Evolutionary conservation across 768 basidiomycete genomes (phyloP), one percentile per base, ranked within the genome.

Genomic region (Glaciozyma martinii): DNA sequence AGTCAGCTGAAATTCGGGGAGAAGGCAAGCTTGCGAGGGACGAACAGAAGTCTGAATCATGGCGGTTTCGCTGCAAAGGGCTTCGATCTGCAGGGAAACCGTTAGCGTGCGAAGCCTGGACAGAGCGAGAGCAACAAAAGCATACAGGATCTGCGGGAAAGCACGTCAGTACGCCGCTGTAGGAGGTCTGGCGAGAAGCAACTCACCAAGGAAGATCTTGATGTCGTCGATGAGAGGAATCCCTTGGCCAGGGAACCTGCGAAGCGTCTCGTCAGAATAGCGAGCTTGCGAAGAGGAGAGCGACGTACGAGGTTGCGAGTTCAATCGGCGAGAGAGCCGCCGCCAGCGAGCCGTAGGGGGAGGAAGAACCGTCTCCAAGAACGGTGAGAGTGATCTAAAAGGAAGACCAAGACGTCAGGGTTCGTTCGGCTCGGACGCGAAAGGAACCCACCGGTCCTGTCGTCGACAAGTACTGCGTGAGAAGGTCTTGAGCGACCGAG

Each of bases 271-370:
- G 37, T 40, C 37, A 40, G 37, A 3, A 27, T 7, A 47, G 19
- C 30, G 21, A 25, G 29, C 12, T n/a, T 37, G 18, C 15, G 25
- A 25, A 30, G 5, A 1, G 12, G 25, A 18, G 54, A 56, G 43
- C n/a, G 46, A 19, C 50, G 50, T 43, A 62, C 55, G 61, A 63
- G 25, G 62, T 79, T 0, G 78, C 78, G 5, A 83, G 73, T 0
- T 82, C 80, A 65, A 88, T 82, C 33, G 82, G 81, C 18, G 82
- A 77, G 9, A 88, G 77, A 0, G 82, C 86, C 1, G 79, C 79
- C 59, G 78, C 76, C 58, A 89, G 73, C 1, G 86, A 85, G 9
- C 73, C 78, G 73, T 85, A 86, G 3, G 86, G 86, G 4, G 84
- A 82, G 3, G 71, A 85, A 83, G 75, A 71, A 3, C 75, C 62